These are phyloP conservation scores for Chiua virens DNA, from an alignment of 768 basidiomycete species.

Conservation along the genomic window DNA sequence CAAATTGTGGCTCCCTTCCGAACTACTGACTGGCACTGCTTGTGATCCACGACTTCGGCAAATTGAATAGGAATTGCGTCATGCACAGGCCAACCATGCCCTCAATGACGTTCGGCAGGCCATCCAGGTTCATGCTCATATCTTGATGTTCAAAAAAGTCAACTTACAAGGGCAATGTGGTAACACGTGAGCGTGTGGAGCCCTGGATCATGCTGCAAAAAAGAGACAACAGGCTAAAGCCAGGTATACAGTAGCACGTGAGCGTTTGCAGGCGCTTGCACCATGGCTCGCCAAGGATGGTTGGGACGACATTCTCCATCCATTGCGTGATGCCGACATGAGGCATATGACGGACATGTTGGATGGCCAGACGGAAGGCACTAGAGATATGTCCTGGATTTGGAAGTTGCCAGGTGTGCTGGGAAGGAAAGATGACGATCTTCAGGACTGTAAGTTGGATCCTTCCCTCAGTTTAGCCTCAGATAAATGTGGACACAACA, in stretches of 20 bases:
- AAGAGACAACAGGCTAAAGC: not conserved
- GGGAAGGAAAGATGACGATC: not conserved
- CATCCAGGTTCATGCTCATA: not conserved
- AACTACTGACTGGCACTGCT: not conserved
- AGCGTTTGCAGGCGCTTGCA: not conserved
- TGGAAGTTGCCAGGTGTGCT: not conserved
- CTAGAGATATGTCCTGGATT: not conserved
- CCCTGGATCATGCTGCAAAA: not conserved
- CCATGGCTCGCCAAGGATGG: not conserved
- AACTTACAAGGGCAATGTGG: not conserved
- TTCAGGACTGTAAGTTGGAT: not conserved
- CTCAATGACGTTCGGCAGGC: not conserved
- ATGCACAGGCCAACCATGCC: not conserved
- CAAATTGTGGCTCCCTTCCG: not conserved
- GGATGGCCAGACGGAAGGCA: not conserved
- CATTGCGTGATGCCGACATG: not conserved
- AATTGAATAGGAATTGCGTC: not conserved
- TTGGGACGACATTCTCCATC: not conserved
- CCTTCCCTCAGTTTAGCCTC: no score
- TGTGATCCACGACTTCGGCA: not conserved
- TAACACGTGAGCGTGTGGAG: not conserved
- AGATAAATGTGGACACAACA: not conserved
- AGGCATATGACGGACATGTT: not conserved
- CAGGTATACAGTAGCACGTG: not conserved
- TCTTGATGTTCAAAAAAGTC: not conserved